Conservation (phyloP, 2,329 filamentous ascomycete species). For the Chaetomium globosum region DNA sequence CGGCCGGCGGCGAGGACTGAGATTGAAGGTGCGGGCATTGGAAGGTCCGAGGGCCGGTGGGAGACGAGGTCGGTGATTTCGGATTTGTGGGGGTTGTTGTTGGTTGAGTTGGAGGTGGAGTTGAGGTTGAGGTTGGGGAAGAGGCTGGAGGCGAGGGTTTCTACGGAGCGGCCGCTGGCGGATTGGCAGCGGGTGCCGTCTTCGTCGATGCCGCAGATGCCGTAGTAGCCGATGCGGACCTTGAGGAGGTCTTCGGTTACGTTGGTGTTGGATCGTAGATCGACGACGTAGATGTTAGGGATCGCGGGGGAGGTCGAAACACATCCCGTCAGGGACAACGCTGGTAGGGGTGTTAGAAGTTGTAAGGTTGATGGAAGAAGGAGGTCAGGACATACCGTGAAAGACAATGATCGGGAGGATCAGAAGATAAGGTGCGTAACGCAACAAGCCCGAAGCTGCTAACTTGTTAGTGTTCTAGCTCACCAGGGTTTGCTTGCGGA, state of each 20-base stretch:
- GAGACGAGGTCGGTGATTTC: slow-evolving; percentile 31
- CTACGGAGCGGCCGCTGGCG: slow-evolving; percentile 26
- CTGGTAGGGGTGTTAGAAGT: slow-evolving; percentile 21
- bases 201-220: slow-evolving; percentile 36
- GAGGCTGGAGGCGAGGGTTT: slow-evolving; percentile 29
- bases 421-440: slow-evolving; percentile 28
- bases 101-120: slow-evolving; percentile 14
- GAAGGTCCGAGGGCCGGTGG: slow-evolving; percentile 35
- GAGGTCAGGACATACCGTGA: slow-evolving; percentile 18
- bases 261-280: slow-evolving; percentile 32
- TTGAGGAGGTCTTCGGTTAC: slow-evolving; percentile 23
- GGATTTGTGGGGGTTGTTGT: not conserved
- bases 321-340: slow-evolving; percentile 37
- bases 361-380: not conserved
- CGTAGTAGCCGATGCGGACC: slow-evolving; percentile 38
- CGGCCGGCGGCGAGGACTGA: slow-evolving; percentile 33
- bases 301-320: slow-evolving; percentile 35
- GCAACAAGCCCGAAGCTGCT: slow-evolving; percentile 19
- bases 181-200: slow-evolving; percentile 32
- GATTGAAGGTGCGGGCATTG: slow-evolving; percentile 34
- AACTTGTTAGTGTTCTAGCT: slow-evolving; percentile 15
- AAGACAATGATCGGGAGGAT: slow-evolving; percentile 36
- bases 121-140: slow-evolving; percentile 28
- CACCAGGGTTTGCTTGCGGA: not conserved
- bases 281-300: slow-evolving; percentile 37